Percentiles rank a stretch among this genome's conserved stretches.
phyloP scores from a whole-genome alignment of 495 filamentous ascomycete genomes.

The Hapsidospora chrysogenum region DNA sequence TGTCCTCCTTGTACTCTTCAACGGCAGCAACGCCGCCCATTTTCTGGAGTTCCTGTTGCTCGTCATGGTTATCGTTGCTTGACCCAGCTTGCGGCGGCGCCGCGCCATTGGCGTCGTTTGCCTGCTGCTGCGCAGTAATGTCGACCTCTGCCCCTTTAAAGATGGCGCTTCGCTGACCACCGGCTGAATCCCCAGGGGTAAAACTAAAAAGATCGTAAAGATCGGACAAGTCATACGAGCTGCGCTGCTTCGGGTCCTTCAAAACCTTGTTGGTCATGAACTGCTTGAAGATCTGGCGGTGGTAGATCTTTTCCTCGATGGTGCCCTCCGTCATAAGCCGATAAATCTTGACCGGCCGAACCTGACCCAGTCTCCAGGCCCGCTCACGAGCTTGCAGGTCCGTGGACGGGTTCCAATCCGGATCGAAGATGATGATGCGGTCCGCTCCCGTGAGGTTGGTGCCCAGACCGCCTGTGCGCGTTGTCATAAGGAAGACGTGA shows the following conservation, averaged over 20 bases:
- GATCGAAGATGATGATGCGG: constrained; percentile 92
- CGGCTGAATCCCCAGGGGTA: constrained; percentile 44
- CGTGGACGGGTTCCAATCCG: constrained; percentile 94
- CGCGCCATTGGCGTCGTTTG: constrained; percentile 21
- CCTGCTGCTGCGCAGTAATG: constrained; percentile 36
- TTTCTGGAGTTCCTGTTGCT: constrained; percentile 5
- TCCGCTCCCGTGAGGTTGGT: constrained; percentile 90
- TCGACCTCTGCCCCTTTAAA: constrained; percentile 73
- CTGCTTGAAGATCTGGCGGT: constrained; percentile 94
- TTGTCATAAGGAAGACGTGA: constrained; percentile 84
- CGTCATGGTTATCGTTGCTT: constrained; percentile 10
- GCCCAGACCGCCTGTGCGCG: constrained; percentile 85
- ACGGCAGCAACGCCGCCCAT: constrained; percentile 1
- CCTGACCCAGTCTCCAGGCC: constrained; percentile 91
- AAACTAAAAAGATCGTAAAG: constrained; percentile 83
- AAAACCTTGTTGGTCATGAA: constrained; percentile 90
- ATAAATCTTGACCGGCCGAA: constrained; percentile 83
- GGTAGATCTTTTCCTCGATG: constrained; percentile 98
- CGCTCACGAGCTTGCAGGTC: constrained; percentile 91
- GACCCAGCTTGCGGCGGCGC: constrained; percentile 14
- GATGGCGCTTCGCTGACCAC: constrained; percentile 67
- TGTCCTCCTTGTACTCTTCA: constrained; percentile 17
- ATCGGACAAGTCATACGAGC: constrained; percentile 71
- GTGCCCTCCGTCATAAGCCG: constrained; percentile 93
- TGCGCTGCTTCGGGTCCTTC: constrained; percentile 76